phyloP scores from a whole-genome alignment of 495 filamentous ascomycete species.

The Pyronema omphalodes region DNA sequence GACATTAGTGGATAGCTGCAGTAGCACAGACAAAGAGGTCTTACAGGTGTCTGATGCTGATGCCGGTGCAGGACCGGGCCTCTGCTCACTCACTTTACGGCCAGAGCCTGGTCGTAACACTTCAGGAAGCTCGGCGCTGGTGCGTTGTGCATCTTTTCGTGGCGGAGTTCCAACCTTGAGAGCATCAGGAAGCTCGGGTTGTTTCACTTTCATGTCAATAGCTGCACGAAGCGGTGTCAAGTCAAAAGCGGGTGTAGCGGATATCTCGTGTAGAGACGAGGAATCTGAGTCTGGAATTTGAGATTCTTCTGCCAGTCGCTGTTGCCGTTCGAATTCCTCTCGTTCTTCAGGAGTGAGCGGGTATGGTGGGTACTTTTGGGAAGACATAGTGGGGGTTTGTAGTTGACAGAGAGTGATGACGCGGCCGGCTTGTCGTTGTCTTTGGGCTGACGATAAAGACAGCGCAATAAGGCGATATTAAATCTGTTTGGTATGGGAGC shows the following conservation, averaged over 20 bases:
- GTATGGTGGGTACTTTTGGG: slow-evolving; percentile 1
- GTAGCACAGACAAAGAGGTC: neutral
- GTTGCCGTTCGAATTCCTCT: neutral
- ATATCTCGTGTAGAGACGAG: slow-evolving; percentile 1
- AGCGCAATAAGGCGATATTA: neutral
- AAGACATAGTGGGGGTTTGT: neutral
- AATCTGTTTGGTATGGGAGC: no score
- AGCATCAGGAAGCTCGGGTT: slow-evolving; percentile 10
- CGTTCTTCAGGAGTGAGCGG: slow-evolving; percentile 1
- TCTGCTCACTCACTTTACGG: neutral
- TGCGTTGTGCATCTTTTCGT: neutral
- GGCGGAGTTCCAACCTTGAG: slow-evolving; percentile 7
- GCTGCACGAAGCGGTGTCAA: neutral
- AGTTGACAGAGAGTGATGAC: neutral
- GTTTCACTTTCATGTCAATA: neutral
- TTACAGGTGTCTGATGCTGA: neutral
- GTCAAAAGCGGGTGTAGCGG: slow-evolving; percentile 4
- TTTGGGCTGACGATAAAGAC: slow-evolving; percentile 3
- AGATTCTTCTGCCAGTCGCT: neutral
- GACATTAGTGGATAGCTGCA: neutral
- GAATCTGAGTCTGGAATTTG: neutral
- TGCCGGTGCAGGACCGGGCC: neutral
- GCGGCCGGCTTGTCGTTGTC: neutral
- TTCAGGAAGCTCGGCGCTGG: slow-evolving; percentile 9
- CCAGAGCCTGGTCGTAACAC: slow-evolving; percentile 8